Evolutionary conservation across 2,329 filamentous ascomycete genomes (phyloP).

Genomic region (Aspergillus tamarii): DNA sequence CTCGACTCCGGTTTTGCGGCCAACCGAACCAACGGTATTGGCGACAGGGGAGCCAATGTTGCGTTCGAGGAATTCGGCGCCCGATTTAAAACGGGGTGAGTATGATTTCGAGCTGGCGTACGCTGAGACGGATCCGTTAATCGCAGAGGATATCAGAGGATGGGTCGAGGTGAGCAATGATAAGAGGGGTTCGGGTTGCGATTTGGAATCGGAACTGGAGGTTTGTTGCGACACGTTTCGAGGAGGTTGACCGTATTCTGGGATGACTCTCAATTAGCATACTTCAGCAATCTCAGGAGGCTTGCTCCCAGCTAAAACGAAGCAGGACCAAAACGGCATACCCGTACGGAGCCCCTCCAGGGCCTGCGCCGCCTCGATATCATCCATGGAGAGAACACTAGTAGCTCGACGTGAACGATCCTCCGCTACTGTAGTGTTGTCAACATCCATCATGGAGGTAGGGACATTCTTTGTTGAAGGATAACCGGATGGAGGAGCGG

Average conservation of each 20-base stretch:
- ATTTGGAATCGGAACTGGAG: conserved; percentile 41
- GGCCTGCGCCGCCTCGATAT: conserved; percentile 69
- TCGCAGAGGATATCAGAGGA: conserved; percentile 80
- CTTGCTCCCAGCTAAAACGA: neutral
- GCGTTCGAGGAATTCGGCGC: conserved; percentile 87
- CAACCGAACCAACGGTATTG: conserved; percentile 82
- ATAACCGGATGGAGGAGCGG: conserved; percentile 17
- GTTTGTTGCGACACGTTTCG: conserved; percentile 46
- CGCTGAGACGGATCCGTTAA: conserved; percentile 80
- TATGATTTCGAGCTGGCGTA: conserved; percentile 90
- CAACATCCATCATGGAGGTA: conserved; percentile 44
- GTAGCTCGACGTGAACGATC: conserved; percentile 48
- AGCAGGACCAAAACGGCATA: conserved; percentile 43
- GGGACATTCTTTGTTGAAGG: conserved; percentile 30
- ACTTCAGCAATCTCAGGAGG: neutral
- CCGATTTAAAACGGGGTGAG: conserved; percentile 83
- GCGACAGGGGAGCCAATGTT: conserved; percentile 81
- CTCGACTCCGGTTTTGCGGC: conserved; percentile 84
- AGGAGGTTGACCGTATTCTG: conserved; percentile 70
- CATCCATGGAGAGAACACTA: conserved; percentile 53
- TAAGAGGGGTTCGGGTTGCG: conserved; percentile 76
- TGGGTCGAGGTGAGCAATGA: conserved; percentile 87
- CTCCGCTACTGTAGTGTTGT: conserved; percentile 36
- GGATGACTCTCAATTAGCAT: neutral
- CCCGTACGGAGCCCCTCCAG: conserved; percentile 74